phyloP scores from a whole-genome alignment of 2,329 filamentous ascomycete species.

The Ceratocystis smalleyi region DNA sequence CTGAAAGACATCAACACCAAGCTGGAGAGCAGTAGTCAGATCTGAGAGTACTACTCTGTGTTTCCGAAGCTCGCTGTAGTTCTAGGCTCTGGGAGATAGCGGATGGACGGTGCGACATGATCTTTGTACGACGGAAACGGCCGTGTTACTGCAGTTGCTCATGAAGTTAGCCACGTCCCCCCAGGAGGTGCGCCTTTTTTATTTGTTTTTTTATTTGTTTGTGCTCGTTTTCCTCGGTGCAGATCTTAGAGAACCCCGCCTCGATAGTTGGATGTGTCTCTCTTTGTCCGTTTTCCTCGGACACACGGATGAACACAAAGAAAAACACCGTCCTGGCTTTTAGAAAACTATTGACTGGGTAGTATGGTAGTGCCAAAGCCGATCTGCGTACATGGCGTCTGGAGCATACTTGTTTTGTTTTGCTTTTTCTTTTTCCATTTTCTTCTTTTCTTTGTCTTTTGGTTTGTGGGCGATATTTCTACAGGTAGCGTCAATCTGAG shows the following conservation, averaged over 20 bases:
- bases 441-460: background rate
- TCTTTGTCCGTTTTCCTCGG: background rate
- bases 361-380: background rate
- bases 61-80: background rate
- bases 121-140: background rate
- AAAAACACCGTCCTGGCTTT: background rate
- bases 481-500: background rate
- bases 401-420: constrained; percentile 5
- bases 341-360: background rate
- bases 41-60: background rate
- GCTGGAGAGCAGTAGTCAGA: constrained; percentile 25
- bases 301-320: background rate
- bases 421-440: background rate
- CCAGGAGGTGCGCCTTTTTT: background rate
- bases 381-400: background rate
- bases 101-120: background rate
- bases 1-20: constrained; percentile 44
- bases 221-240: background rate
- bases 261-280: background rate
- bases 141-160: background rate
- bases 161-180: background rate
- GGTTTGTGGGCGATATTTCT: background rate
- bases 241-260: background rate
- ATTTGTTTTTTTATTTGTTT: too few species aligned
- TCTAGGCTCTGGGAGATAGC: background rate